These are phyloP conservation scores for Lithospermum erythrorhizon DNA, from an alignment of 257 asterid genomes.

Conservation along the genomic window DNA sequence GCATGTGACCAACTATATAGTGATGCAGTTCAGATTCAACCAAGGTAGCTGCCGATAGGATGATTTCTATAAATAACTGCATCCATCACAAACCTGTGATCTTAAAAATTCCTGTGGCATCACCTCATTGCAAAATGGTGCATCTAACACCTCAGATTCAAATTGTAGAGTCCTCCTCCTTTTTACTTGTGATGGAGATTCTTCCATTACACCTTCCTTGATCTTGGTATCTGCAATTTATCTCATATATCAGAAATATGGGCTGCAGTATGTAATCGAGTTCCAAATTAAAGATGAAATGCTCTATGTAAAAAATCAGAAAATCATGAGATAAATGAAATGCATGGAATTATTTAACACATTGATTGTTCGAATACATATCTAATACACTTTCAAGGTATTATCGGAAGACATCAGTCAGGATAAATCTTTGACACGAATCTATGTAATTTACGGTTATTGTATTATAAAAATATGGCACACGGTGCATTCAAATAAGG, in stretches of 20 bases:
- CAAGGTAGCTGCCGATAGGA: background rate
- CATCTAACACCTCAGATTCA: conserved; percentile 45
- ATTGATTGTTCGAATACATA: no score
- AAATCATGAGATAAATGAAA: no score
- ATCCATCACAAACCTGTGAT: conserved; percentile 43
- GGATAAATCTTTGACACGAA: background rate
- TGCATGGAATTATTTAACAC: no score
- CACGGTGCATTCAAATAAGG: background rate
- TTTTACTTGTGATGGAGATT: conserved; percentile 51
- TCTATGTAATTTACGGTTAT: no score
- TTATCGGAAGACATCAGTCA: no score
- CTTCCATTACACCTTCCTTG: conserved; percentile 38
- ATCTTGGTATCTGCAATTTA: conserved; percentile 38
- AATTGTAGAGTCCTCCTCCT: conserved; percentile 85
- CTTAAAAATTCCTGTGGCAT: conserved; percentile 32
- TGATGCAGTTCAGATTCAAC: background rate
- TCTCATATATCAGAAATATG: background rate
- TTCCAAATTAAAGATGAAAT: no score
- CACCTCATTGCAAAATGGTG: conserved; percentile 41
- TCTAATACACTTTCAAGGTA: no score
- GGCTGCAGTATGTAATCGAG: no score
- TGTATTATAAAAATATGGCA: background rate
- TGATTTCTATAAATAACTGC: background rate
- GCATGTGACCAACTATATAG: background rate
- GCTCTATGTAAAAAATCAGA: no score